A percentile compares a stretch with the other conserved stretches of the same genome.
phyloP scores from a whole-genome alignment of 352 stramenopile genomes.

The Globisporangium rhizosaccharum region DNA sequence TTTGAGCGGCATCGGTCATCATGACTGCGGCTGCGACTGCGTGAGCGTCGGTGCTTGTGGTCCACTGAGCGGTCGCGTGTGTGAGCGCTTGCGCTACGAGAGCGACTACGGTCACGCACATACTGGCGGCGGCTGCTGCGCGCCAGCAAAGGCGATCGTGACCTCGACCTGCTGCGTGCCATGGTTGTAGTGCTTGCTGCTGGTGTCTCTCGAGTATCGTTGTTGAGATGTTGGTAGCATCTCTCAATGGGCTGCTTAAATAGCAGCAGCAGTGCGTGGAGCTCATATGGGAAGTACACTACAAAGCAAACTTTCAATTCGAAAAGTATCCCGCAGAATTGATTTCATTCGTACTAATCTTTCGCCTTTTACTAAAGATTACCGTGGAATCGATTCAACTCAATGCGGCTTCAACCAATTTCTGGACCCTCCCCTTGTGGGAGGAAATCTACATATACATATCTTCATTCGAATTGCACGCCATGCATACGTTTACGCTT shows the following conservation, averaged over 20 bases:
- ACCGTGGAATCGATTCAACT: constrained; percentile 81
- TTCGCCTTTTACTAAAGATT: constrained; percentile 95
- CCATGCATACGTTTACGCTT: too few relatives aligned
- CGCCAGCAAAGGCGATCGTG: too few relatives aligned
- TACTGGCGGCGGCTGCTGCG: too few relatives aligned
- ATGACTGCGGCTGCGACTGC: neutral
- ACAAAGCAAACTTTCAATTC: too few relatives aligned
- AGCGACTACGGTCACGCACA: constrained; percentile 7
- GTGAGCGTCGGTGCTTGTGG: neutral
- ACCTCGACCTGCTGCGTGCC: neutral
- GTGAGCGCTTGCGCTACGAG: constrained; percentile 10
- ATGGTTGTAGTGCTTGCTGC: constrained; percentile 3
- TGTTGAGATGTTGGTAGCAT: too few relatives aligned
- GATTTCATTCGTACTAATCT: constrained; percentile 86
- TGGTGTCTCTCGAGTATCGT: too few relatives aligned
- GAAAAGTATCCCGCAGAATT: constrained; percentile 33
- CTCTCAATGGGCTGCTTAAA: neutral
- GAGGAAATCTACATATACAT: neutral
- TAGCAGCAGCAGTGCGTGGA: neutral
- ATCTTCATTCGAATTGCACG: neutral
- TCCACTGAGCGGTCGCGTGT: neutral
- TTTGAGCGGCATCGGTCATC: neutral
- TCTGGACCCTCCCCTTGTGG: constrained; percentile 25
- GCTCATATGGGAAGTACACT: neutral
- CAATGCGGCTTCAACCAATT: constrained; percentile 79